Evolutionary conservation across 805 yeast genomes (phyloP).

Genomic region (Danielia oregonensis): DNA sequence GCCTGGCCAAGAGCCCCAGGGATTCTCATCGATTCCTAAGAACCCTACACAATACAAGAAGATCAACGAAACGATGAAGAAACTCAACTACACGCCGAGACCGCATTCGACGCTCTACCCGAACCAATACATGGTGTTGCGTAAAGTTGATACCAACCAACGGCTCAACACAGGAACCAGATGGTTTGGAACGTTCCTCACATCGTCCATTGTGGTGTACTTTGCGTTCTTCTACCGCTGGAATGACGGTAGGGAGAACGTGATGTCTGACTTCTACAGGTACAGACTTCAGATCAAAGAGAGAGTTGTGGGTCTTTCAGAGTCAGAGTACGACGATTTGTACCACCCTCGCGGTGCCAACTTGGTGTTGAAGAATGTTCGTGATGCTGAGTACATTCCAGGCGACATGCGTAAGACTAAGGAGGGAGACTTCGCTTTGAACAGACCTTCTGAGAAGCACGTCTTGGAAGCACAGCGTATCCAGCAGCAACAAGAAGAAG

Average conservation of each 20-base stretch:
- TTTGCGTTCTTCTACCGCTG: constrained; percentile 74
- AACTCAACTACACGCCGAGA: constrained; percentile 71
- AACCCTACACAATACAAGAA: constrained; percentile 64
- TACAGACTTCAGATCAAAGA: constrained; percentile 56
- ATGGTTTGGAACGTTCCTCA: constrained; percentile 49
- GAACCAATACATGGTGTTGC: constrained; percentile 71
- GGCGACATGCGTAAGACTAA: constrained; percentile 40
- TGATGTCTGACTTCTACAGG: constrained; percentile 65
- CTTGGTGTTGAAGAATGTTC: constrained; percentile 39
- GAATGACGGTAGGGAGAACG: constrained; percentile 81
- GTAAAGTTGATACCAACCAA: constrained; percentile 50
- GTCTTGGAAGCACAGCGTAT: constrained; percentile 70
- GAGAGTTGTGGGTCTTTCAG: constrained; percentile 50
- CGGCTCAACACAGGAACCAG: constrained; percentile 59
- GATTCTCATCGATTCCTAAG: constrained; percentile 56
- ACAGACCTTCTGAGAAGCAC: constrained; percentile 69
- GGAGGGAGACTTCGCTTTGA: constrained; percentile 49
- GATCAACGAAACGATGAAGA: constrained; percentile 69
- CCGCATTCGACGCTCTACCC: constrained; percentile 73
- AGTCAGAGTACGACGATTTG: constrained; percentile 63
- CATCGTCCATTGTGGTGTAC: constrained; percentile 49
- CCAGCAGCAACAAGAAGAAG: constrained; percentile 64
- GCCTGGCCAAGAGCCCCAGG: constrained; percentile 57
- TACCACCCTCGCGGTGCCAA: constrained; percentile 40
- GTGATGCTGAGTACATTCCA: constrained; percentile 41